Evolutionary conservation across 1,139 yeast genomes (phyloP), one percentile per base, ranked within the genome.

Genomic region (Saccharomyces hybrid): DNA sequence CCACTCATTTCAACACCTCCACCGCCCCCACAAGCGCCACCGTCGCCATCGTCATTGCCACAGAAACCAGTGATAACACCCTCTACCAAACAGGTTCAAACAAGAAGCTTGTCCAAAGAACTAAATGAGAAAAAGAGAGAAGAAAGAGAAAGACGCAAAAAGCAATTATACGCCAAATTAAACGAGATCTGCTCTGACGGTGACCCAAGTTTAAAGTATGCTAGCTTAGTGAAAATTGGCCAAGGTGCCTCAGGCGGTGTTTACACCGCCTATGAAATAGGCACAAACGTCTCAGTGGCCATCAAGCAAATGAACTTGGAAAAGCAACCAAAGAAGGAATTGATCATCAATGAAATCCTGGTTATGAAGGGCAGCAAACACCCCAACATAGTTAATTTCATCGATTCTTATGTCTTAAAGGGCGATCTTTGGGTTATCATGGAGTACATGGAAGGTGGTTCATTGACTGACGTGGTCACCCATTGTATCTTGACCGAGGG

Each of bases 171-270:
- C 57, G 79, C 81, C 54, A 86, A 83, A 63, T 75, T 93, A 53
- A 78, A 81, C 55, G 81, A 84, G 47, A 91, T 93, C 50, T 93
- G 98, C 66, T 80, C 89, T 2, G 84, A 82, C 46, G 95, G 93
- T 2, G 95, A 95, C 70, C 99, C 99, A n/a, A 82, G 84, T 38
- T 76, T 76, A 54, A 70, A 80, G 51, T 95, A 88, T 70, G 75
- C 78, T 50, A 84, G 84, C 65, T 75, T 91, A 57, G 76, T 79
- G 19, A 91, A 93, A 74, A 86, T 93, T 66, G 99, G 99, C 5
- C 98, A 93, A 73, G 99, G 99, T 66, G 99, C 99, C 0, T 85
- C 95, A 44, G 99, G 99, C 56, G 98, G 98, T 53, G 99, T 93
- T 50, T 93, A 85, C 68, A 88, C 95, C 44, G 98, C 98, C 0